Evolutionary conservation across 805 yeast genomes (phyloP), one percentile per base, ranked within the genome.

Genomic region (Kodamaea nitidulidarum): DNA sequence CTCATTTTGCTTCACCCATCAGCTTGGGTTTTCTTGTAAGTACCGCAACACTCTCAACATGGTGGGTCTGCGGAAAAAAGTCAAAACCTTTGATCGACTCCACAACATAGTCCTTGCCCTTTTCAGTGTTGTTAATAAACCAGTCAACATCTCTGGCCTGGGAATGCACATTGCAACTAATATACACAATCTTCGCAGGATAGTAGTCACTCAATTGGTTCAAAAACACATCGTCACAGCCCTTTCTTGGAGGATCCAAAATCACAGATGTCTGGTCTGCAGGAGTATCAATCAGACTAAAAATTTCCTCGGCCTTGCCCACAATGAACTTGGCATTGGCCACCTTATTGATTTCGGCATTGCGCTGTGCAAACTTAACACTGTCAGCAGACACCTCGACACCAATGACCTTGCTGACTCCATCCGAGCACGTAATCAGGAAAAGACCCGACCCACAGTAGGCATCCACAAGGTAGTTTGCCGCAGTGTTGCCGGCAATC

Each of bases 391-490:
- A 80, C 9, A 91, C 88, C 60, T 91, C 98, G 20, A 91, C 98
- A 24, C 98, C 98, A 45, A 88, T 76, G 3, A 88, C 95, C 51
- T 75, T 74, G 32, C 83, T 82, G n/a, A 90, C 95, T 12, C 84
- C 81, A 15, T 73, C 63, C 20, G 93, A 82, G 51, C 95, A 83
- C 7, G 96, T 80, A 42, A 93, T 81, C 45, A 95, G 84, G 62
- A 93, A 93, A 31, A 93, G 67, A 0, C 98, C 98, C 3, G 95
- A 85, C 1, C 98, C 98, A 70, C 98, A 90, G 65, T 90, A 90
- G 0, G 97, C 95, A 60, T 90, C 98, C 18, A 90, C 95, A 35
- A 90, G 65, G 55, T 80, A 88, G 52, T 78, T 76, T 18, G 51
- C 60, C 2, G 54, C 51, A 7, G 48, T 39, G 31, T 51, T 54